Conservation (phyloP, 2,329 filamentous ascomycete species). For the Erysiphe pulchra region DNA sequence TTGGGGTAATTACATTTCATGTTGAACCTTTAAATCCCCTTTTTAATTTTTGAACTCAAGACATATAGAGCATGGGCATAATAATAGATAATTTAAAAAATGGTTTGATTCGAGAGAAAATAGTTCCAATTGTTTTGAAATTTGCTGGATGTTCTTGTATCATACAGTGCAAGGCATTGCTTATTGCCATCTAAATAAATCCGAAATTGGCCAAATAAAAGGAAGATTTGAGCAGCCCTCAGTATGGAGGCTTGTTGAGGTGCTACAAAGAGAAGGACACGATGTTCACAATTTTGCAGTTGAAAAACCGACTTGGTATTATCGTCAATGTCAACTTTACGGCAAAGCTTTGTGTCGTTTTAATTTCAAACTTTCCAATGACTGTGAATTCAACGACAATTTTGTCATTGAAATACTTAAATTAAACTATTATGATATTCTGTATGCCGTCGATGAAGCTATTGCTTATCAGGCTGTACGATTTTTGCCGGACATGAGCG, state of each 20-base stretch:
- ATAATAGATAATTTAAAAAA: neutral
- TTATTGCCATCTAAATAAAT: neutral
- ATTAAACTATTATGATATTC: neutral
- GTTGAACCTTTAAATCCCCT: neutral
- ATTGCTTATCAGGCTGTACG: neutral
- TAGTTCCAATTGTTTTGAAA: neutral
- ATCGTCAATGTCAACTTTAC: constrained; percentile 5
- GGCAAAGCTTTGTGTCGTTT: constrained; percentile 4
- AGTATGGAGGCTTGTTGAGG: neutral
- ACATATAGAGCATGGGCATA: neutral
- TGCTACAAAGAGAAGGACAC: neutral
- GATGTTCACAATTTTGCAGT: neutral
- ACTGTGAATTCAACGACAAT: neutral
- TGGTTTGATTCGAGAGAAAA: neutral
- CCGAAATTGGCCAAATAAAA: neutral
- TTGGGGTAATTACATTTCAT: neutral
- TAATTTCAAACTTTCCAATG: constrained; percentile 1
- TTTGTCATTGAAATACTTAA: too few relatives aligned
- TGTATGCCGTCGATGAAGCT: constrained; percentile 1
- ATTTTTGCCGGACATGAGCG: neutral
- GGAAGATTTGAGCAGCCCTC: neutral
- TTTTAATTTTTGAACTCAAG: neutral
- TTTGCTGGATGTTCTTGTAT: neutral
- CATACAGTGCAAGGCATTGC: neutral
- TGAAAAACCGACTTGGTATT: neutral